Conservation (phyloP, 2,329 filamentous ascomycete genomes). For the Cordyceps cateniannulata region DNA sequence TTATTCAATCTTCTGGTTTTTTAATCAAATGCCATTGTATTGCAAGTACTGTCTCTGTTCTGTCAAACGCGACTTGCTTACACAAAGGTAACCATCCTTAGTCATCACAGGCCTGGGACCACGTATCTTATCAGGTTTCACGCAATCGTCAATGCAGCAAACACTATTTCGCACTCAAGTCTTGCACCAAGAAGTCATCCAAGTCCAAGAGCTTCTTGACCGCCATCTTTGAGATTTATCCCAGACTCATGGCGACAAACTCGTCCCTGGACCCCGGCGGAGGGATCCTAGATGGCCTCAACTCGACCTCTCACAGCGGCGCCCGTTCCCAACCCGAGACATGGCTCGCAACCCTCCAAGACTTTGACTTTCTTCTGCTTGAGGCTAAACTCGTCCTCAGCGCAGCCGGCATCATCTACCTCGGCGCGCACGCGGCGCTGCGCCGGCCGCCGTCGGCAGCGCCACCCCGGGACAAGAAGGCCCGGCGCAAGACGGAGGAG, state of each 20-base stretch:
- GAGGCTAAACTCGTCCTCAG: slow-evolving; percentile 50
- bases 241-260: slow-evolving; percentile 18
- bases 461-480: slow-evolving; percentile 43
- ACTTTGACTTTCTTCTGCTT: slow-evolving; percentile 37
- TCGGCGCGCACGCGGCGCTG: slow-evolving; percentile 78
- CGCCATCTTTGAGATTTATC: neutral
- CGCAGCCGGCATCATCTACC: slow-evolving; percentile 75
- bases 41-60: too few relatives aligned
- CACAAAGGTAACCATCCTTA: neutral
- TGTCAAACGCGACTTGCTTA: neutral
- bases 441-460: slow-evolving; percentile 75
- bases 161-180: neutral
- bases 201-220: neutral
- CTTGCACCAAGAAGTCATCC: neutral
- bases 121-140: slow-evolving; percentile 6
- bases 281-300: slow-evolving; percentile 23
- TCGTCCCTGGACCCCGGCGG: slow-evolving; percentile 16
- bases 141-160: neutral
- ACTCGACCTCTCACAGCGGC: slow-evolving; percentile 23
- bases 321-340: slow-evolving; percentile 20
- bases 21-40: too few relatives aligned
- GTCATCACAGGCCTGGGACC: slow-evolving; percentile 5
- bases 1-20: too few relatives aligned
- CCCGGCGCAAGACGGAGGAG: slow-evolving; percentile 37
- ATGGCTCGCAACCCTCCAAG: slow-evolving; percentile 25